phyloP scores from a whole-genome alignment of 2,329 filamentous ascomycete species.

The Gaeumannomyces sp. region DNA sequence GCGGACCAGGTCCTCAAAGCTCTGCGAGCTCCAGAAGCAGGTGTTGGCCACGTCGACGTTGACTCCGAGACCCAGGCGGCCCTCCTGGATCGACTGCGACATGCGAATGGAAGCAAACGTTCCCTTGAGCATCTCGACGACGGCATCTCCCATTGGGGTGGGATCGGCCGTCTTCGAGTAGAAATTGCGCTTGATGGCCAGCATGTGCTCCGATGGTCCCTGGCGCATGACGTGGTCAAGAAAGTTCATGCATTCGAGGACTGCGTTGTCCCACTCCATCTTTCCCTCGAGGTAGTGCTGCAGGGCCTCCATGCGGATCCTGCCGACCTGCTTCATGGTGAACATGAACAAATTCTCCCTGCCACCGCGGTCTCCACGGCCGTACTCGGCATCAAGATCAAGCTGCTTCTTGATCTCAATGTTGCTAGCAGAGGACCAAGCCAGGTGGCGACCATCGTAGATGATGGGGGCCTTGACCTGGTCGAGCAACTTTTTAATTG shows the following conservation, averaged over 20 bases:
- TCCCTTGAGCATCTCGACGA: constrained; percentile 51
- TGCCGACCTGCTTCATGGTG: constrained; percentile 57
- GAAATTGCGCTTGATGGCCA: constrained; percentile 75
- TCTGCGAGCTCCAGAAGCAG: constrained; percentile 65
- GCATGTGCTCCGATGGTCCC: constrained; percentile 60
- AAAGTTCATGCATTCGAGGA: constrained; percentile 78
- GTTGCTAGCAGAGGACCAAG: constrained; percentile 58
- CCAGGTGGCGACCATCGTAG: constrained; percentile 77
- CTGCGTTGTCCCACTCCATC: constrained; percentile 54
- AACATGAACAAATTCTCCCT: constrained; percentile 50
- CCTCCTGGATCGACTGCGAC: constrained; percentile 39
- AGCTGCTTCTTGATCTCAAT: constrained; percentile 49
- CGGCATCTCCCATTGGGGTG: constrained; percentile 21
- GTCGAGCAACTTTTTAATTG: constrained; percentile 49
- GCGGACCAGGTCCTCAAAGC: constrained; percentile 31
- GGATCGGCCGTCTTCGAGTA: constrained; percentile 53
- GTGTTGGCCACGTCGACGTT: constrained; percentile 92
- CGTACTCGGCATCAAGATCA: constrained; percentile 64
- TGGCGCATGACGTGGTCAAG: constrained; percentile 85
- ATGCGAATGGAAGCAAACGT: constrained; percentile 81
- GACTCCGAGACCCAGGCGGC: constrained; percentile 61
- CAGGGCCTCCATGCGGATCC: constrained; percentile 62
- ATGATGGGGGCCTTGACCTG: constrained; percentile 52
- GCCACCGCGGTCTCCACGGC: constrained; percentile 23
- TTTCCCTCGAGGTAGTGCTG: constrained; percentile 58